A percentile compares a stretch with the other conserved stretches of the same genome.
phyloP scores from a whole-genome alignment of 1,284 basidiomycete species.

The Microbotryum intermedium region DNA sequence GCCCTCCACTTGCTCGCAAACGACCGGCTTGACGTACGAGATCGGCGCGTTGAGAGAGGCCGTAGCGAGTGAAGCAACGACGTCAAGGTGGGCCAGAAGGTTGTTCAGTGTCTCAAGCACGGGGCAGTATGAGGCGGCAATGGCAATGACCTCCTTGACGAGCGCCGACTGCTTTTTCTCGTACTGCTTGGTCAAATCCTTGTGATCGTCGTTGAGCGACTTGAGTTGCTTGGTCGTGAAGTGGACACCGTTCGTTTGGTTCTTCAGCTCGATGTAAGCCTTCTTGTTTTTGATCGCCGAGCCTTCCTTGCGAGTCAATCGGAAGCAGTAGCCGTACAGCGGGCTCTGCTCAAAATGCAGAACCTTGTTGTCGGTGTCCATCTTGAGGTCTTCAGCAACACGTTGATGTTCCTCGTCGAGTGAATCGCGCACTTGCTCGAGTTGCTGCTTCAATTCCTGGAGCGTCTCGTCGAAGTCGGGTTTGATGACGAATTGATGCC shows the following conservation, averaged over 20 bases:
- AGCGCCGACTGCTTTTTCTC: slow-evolving; percentile 66
- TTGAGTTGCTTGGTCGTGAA: slow-evolving; percentile 81
- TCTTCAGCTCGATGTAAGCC: slow-evolving; percentile 75
- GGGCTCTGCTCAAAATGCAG: slow-evolving; percentile 89
- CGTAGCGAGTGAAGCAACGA: slow-evolving; percentile 86
- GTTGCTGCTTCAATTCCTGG: slow-evolving; percentile 57
- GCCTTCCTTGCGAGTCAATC: slow-evolving; percentile 79
- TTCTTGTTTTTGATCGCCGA: slow-evolving; percentile 60
- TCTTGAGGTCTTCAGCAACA: slow-evolving; percentile 61
- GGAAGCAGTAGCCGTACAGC: slow-evolving; percentile 85
- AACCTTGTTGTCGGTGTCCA: slow-evolving; percentile 86
- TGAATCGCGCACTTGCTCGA: slow-evolving; percentile 64
- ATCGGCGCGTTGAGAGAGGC: slow-evolving; percentile 79
- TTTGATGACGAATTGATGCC: slow-evolving; percentile 85
- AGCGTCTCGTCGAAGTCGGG: slow-evolving; percentile 79
- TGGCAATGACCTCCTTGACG: slow-evolving; percentile 86
- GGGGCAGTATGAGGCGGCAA: slow-evolving; percentile 75
- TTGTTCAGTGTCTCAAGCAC: slow-evolving; percentile 83
- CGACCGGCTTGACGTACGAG: slow-evolving; percentile 73
- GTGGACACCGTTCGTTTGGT: slow-evolving; percentile 77
- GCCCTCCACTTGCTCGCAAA: slow-evolving; percentile 67
- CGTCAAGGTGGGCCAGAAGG: slow-evolving; percentile 82
- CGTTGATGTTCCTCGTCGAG: slow-evolving; percentile 74
- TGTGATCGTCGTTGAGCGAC: slow-evolving; percentile 61
- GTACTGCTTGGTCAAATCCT: slow-evolving; percentile 62